Percentiles rank a stretch among this genome's conserved stretches.
Conservation (phyloP, 1,139 yeast genomes). For the Yamadazyma membranifaciens region DNA sequence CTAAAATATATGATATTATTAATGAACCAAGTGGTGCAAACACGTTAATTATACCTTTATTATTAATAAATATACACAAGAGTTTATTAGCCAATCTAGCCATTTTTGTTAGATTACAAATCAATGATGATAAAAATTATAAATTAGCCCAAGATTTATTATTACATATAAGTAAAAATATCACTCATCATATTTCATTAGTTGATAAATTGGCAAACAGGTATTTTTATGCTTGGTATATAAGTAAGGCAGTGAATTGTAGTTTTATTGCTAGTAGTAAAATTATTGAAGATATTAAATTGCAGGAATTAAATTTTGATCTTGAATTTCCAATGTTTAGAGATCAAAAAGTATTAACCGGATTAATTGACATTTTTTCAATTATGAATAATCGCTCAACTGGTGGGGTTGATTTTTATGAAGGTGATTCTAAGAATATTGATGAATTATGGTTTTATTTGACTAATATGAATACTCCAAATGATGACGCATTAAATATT, state of each 20-base stretch:
- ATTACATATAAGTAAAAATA: not conserved
- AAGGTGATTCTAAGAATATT: not conserved
- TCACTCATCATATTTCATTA: slow-evolving; percentile 2
- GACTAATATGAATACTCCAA: slow-evolving; percentile 3
- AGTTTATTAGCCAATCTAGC: slow-evolving; percentile 25
- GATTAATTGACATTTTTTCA: slow-evolving; percentile 1
- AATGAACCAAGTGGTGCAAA: slow-evolving; percentile 14
- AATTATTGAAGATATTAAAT: not conserved
- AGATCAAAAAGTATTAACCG: not conserved
- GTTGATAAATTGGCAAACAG: slow-evolving; percentile 26
- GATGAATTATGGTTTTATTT: slow-evolving; percentile 8
- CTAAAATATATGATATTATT: not conserved
- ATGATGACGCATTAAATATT: not conserved
- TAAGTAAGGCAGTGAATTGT: slow-evolving; percentile 24
- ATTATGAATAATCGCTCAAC: not conserved
- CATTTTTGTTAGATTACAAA: slow-evolving; percentile 6
- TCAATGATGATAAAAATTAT: not conserved
- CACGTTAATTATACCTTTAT: slow-evolving; percentile 29
- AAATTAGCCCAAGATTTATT: not conserved
- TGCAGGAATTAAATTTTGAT: not conserved
- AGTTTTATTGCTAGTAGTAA: not conserved
- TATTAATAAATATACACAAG: slow-evolving; percentile 30
- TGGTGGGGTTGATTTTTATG: not conserved
- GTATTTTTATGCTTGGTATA: slow-evolving; percentile 46
- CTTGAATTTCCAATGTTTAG: slow-evolving; percentile 6